Percentiles rank a stretch among this genome's conserved stretches.
These are phyloP conservation scores for Nigrospora osmanthi DNA, from an alignment of 2,329 filamentous ascomycete genomes.

Conservation along the genomic window DNA sequence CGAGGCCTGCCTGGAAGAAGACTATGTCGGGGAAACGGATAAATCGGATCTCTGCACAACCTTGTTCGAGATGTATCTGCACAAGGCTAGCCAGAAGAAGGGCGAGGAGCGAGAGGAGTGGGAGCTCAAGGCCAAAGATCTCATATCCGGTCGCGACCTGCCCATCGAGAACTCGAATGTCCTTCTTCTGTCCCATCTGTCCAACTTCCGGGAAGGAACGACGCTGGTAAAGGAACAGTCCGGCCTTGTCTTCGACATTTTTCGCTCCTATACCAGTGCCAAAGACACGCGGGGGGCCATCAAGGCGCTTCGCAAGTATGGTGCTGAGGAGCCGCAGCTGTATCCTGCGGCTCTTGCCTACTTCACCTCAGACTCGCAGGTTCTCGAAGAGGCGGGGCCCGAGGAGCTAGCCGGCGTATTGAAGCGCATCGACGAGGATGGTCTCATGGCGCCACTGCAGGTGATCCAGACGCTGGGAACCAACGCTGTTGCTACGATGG, in stretches of 20 bases:
- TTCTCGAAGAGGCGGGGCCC: constrained; percentile 76
- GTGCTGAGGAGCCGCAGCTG: constrained; percentile 79
- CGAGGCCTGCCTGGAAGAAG: constrained; percentile 74
- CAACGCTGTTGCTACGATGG: constrained; percentile 79
- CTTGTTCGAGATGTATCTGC: constrained; percentile 95
- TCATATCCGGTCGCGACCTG: constrained; percentile 74
- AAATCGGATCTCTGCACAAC: constrained; percentile 87
- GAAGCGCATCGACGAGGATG: constrained; percentile 79
- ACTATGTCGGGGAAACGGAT: constrained; percentile 64
- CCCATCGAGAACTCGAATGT: constrained; percentile 95
- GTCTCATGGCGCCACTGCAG: constrained; percentile 90
- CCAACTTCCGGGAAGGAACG: constrained; percentile 83
- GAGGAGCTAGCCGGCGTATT: constrained; percentile 77
- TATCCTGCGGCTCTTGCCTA: constrained; percentile 91
- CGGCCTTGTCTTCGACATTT: constrained; percentile 87
- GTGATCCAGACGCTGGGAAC: constrained; percentile 85
- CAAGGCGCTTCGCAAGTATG: constrained; percentile 84
- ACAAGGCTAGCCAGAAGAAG: constrained; percentile 73
- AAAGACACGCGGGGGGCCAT: constrained; percentile 89
- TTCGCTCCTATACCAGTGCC: constrained; percentile 88
- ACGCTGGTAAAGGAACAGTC: constrained; percentile 91
- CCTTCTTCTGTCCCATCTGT: constrained; percentile 82
- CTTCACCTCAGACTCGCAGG: constrained; percentile 75
- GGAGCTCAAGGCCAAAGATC: constrained; percentile 82
- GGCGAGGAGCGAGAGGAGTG: constrained; percentile 64